Evolutionary conservation across 148 eudicot genomes (phyloP), one percentile per base, ranked within the genome.

Genomic region (Dysphania ambrosioides): DNA sequence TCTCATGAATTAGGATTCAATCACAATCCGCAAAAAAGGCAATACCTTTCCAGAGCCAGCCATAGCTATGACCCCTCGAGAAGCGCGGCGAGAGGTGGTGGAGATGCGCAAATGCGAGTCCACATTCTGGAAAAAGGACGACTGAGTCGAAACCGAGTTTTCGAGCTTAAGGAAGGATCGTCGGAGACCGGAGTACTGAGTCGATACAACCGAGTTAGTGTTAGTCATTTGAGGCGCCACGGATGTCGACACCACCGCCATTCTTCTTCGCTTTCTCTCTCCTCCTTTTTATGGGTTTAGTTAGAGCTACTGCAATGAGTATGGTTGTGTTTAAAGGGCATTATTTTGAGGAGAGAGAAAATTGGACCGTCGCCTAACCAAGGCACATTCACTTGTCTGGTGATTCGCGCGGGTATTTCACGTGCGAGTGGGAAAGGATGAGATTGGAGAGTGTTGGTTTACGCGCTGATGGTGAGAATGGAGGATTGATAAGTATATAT

Each of bases 11-110:
- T 21, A 3, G 21, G 23, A 66, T 34, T 26, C 44, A 74, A 23
- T 61, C n/a, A 72, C 12, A n/a, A n/a, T n/a, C n/a, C n/a, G n/a
- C n/a, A n/a, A 0, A 63, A 32, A 64, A 12, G 47, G 35, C 3
- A 23, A 35, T 38, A 92, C 97, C 89, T 89, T 89, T 5, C 89
- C 92, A 65, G 97, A 81, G 68, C 79, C 92, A 71, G 97, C 93
- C 98, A 93, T 93, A 64, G 91, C 47, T 47, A 86, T 91, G 65
- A 91, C 90, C 36, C 81, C 86, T 32, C 93, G 67, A 77, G 80
- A 81, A 56, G 79, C 83, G 58, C 83, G 86, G 42, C 79, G 72
- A 29, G 87, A 63, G 59, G 98, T 59, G 63, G 98, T 84, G 12
- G 94, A 79, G 47, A 87, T 49, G 30, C 88, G 92, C 72, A 86